phyloP scores from a whole-genome alignment of 1,139 yeast genomes.

The Saccharomycopsis hybrid region DNA sequence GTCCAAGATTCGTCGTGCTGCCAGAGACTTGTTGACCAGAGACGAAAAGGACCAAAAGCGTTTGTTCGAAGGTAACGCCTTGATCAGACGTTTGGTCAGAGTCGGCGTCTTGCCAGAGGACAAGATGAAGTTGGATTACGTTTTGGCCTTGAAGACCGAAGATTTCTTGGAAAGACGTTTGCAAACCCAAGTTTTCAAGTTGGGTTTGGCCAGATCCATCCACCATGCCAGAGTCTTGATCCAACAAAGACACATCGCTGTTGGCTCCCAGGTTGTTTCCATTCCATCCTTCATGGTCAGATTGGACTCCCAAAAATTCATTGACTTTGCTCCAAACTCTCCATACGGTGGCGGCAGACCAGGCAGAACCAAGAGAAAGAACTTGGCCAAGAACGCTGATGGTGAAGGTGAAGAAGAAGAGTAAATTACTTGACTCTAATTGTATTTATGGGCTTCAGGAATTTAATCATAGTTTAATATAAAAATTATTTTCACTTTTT shows the following conservation, averaged over 20 bases:
- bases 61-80: conserved; percentile 99
- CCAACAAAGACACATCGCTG: conserved; percentile 99
- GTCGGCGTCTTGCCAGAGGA: conserved; percentile 99
- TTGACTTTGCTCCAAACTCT: conserved; percentile 97
- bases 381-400: conserved; percentile 59
- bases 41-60: conserved; percentile 99
- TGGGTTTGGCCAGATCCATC: conserved; percentile 98
- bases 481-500: no score
- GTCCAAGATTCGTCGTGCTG: conserved; percentile 99
- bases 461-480: no score
- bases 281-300: conserved; percentile 99
- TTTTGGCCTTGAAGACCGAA: conserved; percentile 94
- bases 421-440: no score
- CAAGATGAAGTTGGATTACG: conserved; percentile 99
- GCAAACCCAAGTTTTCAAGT: conserved; percentile 99
- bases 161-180: conserved; percentile 99
- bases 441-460: no score
- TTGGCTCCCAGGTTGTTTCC: conserved; percentile 98
- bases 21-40: conserved; percentile 99
- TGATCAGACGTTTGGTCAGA: conserved; percentile 96
- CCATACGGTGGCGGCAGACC: conserved; percentile 99
- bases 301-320: conserved; percentile 99
- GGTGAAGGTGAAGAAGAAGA: conserved; percentile 67
- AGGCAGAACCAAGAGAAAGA: conserved; percentile 99
- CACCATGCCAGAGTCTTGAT: conserved; percentile 99